Evolutionary conservation across 1,284 basidiomycete genomes (phyloP).

Genomic region (Trametes hirsuta): DNA sequence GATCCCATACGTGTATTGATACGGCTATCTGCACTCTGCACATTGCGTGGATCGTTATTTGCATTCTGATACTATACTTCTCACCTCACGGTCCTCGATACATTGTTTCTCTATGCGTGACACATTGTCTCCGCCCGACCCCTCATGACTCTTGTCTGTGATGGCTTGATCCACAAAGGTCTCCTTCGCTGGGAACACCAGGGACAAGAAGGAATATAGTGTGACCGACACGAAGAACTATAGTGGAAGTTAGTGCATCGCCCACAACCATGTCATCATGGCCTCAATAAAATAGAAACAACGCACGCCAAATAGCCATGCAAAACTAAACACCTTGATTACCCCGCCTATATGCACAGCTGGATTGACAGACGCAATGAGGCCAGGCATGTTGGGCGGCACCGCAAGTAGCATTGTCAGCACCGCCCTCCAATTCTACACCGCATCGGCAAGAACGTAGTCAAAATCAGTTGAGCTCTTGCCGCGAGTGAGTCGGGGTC

Average conservation of each 20-base stretch:
- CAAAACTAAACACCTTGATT: constrained; percentile 61
- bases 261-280: too few species aligned
- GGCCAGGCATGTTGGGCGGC: constrained; percentile 67
- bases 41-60: background rate
- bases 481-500: background rate
- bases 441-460: background rate
- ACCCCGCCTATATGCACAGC: constrained; percentile 58
- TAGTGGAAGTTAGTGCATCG: background rate
- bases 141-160: background rate
- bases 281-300: background rate
- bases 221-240: constrained; percentile 3
- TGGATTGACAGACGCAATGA: constrained; percentile 67
- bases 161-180: background rate
- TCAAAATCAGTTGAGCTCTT: too few species aligned
- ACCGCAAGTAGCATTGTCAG: constrained; percentile 65
- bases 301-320: constrained; percentile 73
- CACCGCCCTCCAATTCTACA: constrained; percentile 74
- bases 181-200: constrained; percentile 3
- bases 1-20: constrained; percentile 10
- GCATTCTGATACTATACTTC: background rate
- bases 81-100: background rate
- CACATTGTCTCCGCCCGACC: background rate
- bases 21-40: background rate
- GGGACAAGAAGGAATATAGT: background rate
- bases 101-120: background rate